Conservation (phyloP, 139 green algal genomes). For the Chlorella sp. region DNA sequence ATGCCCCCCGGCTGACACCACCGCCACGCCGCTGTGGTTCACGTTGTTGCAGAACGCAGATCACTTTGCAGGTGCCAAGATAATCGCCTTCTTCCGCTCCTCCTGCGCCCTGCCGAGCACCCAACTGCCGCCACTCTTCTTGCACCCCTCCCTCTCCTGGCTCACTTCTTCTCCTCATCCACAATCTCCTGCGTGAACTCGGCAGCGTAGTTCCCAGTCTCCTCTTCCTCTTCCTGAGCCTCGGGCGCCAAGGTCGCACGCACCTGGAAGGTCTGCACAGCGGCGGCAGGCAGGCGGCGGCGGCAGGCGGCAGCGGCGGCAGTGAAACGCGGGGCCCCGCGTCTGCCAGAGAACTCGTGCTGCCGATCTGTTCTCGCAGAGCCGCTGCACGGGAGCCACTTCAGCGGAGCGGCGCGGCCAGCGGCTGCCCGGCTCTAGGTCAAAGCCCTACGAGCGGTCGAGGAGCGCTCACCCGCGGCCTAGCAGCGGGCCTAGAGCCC, state of each 20-base stretch:
- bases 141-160: too few species aligned
- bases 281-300: not conserved
- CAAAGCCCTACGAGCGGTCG: not conserved
- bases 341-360: not conserved
- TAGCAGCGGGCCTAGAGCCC: not conserved
- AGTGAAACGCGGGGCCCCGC: not conserved
- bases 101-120: too few species aligned
- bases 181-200: slow-evolving; percentile 39
- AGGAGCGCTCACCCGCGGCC: not conserved
- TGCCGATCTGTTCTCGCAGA: not conserved
- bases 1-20: not conserved
- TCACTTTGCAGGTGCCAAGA: too few species aligned
- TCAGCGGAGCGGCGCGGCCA: not conserved
- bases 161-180: slow-evolving; percentile 44
- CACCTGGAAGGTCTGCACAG: slow-evolving; percentile 2
- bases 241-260: not conserved
- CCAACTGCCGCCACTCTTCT: too few species aligned
- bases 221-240: not conserved
- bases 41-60: too few species aligned
- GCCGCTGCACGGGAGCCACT: not conserved
- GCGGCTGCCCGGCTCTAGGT: not conserved
- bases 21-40: not conserved
- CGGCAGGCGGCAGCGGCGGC: not conserved
- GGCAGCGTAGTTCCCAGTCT: not conserved
- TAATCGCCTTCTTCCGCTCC: too few species aligned